Conservation (phyloP, 345 rosid species). For the Ceriops zippeliana region DNA sequence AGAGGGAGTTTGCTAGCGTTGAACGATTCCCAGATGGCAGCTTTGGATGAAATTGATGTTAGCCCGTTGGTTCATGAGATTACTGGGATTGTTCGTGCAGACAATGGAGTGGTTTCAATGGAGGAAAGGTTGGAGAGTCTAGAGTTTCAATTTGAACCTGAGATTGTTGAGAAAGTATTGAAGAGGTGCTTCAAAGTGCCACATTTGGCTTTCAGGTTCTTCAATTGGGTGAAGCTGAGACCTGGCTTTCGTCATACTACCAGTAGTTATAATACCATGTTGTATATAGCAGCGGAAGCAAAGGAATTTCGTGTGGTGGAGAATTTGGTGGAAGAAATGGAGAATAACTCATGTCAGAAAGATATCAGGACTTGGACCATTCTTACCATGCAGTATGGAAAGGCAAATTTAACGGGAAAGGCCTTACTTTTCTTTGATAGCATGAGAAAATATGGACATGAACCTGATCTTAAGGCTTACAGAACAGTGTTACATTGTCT, state of each 20-base stretch:
- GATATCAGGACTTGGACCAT: slow-evolving; percentile 69
- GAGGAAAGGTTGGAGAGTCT: slow-evolving; percentile 55
- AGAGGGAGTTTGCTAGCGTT: slow-evolving; percentile 6
- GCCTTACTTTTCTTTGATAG: slow-evolving; percentile 53
- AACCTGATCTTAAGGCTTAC: slow-evolving; percentile 52
- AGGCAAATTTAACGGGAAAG: slow-evolving; percentile 55
- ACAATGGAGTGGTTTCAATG: slow-evolving; percentile 41
- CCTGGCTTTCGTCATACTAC: slow-evolving; percentile 48
- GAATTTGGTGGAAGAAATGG: slow-evolving; percentile 60
- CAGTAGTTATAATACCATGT: slow-evolving; percentile 51
- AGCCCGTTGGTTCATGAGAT: slow-evolving; percentile 53
- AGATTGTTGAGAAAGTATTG: slow-evolving; percentile 67
- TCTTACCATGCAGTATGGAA: slow-evolving; percentile 60
- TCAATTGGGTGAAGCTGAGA: slow-evolving; percentile 59
- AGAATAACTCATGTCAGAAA: slow-evolving; percentile 43
- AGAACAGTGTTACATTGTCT: slow-evolving; percentile 44
- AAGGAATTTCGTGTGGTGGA: slow-evolving; percentile 47
- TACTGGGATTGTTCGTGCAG: slow-evolving; percentile 45
- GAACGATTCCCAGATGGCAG: slow-evolving; percentile 18
- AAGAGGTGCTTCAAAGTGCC: slow-evolving; percentile 80
- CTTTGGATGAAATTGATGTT: slow-evolving; percentile 31
- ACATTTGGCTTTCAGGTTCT: slow-evolving; percentile 64
- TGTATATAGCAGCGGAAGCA: slow-evolving; percentile 60
- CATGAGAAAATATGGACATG: slow-evolving; percentile 55
- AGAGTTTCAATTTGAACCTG: slow-evolving; percentile 42